Evolutionary conservation across 306 rosid genomes (phyloP).

Genomic region (Acacia melanoxylon): DNA sequence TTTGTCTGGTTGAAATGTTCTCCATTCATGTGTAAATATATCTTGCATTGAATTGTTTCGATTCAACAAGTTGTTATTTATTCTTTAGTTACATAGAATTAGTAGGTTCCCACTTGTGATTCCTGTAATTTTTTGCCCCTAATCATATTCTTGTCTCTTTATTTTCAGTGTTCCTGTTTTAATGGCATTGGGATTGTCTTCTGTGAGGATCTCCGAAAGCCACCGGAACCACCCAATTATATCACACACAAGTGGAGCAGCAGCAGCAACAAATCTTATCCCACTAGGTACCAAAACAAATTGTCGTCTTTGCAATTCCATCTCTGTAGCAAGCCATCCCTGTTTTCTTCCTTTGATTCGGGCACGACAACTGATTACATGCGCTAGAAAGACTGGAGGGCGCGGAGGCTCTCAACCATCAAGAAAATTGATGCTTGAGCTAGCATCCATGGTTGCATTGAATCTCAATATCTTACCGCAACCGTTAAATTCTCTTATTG

Average conservation of each 20-base stretch:
- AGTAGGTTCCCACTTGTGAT: not conserved
- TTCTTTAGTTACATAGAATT: not conserved
- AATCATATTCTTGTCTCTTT: not conserved
- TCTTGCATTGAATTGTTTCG: not conserved
- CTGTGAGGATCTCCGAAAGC: not conserved
- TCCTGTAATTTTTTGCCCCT: not conserved
- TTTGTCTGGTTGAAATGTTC: constrained; percentile 65
- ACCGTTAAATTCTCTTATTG: constrained; percentile 39
- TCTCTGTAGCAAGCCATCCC: not conserved
- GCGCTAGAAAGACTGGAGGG: constrained; percentile 16
- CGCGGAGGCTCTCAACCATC: constrained; percentile 18
- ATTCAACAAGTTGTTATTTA: not conserved
- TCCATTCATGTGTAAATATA: constrained; percentile 38
- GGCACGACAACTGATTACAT: not conserved
- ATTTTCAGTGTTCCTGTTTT: not conserved
- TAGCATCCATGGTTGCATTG: constrained; percentile 41
- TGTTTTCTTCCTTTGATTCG: constrained; percentile 4
- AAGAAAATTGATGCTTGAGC: constrained; percentile 34
- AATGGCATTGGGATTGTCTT: not conserved
- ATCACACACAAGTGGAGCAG: not conserved
- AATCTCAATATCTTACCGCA: constrained; percentile 47
- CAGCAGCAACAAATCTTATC: too few species aligned
- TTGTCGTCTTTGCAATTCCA: not conserved
- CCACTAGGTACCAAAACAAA: not conserved
- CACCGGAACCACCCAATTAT: constrained; percentile 6